phyloP scores from a whole-genome alignment of 1,139 yeast genomes.

The Suhomyces atakaporum region DNA sequence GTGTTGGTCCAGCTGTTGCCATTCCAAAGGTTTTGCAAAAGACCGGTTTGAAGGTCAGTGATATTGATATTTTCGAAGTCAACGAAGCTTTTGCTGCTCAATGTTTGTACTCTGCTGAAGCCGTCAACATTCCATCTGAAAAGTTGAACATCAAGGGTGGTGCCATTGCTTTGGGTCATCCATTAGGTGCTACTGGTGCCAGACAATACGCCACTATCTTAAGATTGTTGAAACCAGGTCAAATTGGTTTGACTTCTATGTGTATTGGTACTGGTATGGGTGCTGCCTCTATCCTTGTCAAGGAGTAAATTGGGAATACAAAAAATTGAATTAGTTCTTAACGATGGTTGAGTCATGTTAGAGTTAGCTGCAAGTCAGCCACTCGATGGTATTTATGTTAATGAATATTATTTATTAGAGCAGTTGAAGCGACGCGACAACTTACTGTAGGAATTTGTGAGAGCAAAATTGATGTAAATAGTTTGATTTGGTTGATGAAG shows the following conservation, averaged over 20 bases:
- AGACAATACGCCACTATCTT: constrained; percentile 89
- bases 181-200: constrained; percentile 94
- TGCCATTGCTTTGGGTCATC: constrained; percentile 95
- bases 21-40: constrained; percentile 77
- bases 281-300: constrained; percentile 84
- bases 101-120: constrained; percentile 72
- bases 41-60: constrained; percentile 62
- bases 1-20: constrained; percentile 94
- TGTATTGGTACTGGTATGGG: constrained; percentile 99
- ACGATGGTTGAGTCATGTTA: no score
- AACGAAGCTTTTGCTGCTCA: constrained; percentile 98
- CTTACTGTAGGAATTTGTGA: no score
- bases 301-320: constrained; percentile 56
- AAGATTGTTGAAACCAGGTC: constrained; percentile 76
- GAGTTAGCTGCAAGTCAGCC: constrained; percentile 7
- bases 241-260: constrained; percentile 91
- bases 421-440: background rate
- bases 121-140: constrained; percentile 63
- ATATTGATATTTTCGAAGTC: constrained; percentile 77
- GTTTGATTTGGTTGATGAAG: no score
- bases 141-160: constrained; percentile 93
- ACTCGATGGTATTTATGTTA: constrained; percentile 6
- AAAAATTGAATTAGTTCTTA: no score
- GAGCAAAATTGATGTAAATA: no score
- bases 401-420: constrained; percentile 4